Base-by-base conservation (phyloP, 208 protist genomes). In the Trypanosoma scelopori region DNA sequence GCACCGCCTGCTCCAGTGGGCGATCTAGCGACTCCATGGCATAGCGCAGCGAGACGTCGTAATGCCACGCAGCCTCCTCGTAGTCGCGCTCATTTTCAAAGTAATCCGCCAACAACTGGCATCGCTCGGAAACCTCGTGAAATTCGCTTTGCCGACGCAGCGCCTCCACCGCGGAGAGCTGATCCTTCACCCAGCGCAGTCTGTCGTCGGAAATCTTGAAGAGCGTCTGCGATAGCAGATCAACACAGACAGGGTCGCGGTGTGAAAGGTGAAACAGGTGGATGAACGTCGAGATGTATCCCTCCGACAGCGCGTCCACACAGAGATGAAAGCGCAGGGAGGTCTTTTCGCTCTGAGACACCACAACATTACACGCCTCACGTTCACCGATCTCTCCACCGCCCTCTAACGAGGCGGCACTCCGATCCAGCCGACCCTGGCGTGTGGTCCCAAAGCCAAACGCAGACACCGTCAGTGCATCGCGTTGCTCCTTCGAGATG, bases 121-220 rank as follows among this genome's bases (percentile, higher is more conserved):
- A 96, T 62, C 71, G 74, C 20, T 63, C 23, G 41, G 81, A 79
- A 20, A 94, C 84, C 43, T 84, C 70, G 45, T 56, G 61, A 65
- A 96, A 96, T 63, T 92, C 84, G 56, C 88, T 92, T 70, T 93
- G 82, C n/a, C 86, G 79, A 3, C 88, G 84, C 42, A 91, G 72
- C 55, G 88, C 82, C 71, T 96, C 91, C 0, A 92, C 66, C 3
- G 74, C 60, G 30, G 74, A 78, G 28, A 96, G 80, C 71, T 85
- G 64, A 55, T 91, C 69, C 76, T 92, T 82, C 59, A 96, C 84
- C 86, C 88, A 96, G 30, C n/a, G 35, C 4, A 96, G 74, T 35
- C 74, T 65, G 22, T 84, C 84, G 16, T 91, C 82, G 12, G 82
- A 68, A 30, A 96, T 78, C 27, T 58, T 75, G 69, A 94, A 96